Conservation (phyloP, 2,329 filamentous ascomycete genomes). For the Thelonectria olida region DNA sequence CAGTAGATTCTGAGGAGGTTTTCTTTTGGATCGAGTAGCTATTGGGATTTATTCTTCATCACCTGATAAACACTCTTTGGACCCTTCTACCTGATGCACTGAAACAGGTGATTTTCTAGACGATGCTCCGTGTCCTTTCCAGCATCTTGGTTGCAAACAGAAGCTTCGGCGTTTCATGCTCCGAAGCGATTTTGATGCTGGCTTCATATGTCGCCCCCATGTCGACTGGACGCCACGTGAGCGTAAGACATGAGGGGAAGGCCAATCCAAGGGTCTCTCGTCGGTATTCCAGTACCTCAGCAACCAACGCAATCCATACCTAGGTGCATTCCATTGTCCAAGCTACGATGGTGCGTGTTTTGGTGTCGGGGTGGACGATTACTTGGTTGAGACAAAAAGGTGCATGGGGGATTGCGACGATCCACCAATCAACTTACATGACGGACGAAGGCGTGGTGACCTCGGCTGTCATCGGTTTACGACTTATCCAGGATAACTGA, state of each 20-base stretch:
- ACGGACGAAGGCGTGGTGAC: no score
- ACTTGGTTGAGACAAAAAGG: constrained; percentile 6
- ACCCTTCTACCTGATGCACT: background rate
- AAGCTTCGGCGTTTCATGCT: background rate
- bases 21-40: background rate
- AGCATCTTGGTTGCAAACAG: background rate
- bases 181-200: background rate
- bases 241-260: background rate
- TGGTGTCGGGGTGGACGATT: background rate
- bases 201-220: no score
- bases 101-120: background rate
- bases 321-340: constrained; percentile 3
- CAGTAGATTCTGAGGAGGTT: no score
- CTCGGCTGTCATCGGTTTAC: no score
- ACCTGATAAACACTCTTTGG: background rate
- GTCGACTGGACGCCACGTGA: background rate
- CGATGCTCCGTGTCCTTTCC: constrained; percentile 1
- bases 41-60: background rate
- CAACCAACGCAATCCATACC: no score
- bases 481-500: no score
- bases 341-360: constrained; percentile 9
- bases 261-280: background rate
- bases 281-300: no score
- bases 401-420: constrained; percentile 16
- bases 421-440: constrained; percentile 44